Base-by-base conservation (phyloP, 1,139 yeast species). In the Pneumocystis murina region DNA sequence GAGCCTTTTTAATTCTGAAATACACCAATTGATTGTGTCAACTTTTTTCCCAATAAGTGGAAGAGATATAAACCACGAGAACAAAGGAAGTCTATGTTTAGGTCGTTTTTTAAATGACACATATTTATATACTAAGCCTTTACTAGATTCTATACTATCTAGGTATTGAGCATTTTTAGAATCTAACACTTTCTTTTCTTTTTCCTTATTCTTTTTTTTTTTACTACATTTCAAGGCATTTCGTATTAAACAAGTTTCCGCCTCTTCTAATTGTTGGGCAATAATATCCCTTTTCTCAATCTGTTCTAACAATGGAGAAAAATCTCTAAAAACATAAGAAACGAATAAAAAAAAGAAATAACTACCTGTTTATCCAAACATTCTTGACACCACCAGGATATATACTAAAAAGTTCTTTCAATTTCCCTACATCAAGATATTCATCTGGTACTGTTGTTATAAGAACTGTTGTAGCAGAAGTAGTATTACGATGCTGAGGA, bases 71-170 rank as follows among this genome's bases (percentile, higher is more conserved):
- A 76, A 38, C 60, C 60, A 58, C 12, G 60, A 30, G 30, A 58
- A 58, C n/a, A 58, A 38, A 38, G 60, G 60, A 20, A 38, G 78
- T 69, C 81, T 83, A 72, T 83, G 84, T 40, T 82, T 79, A 35
- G 97, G 97, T 67, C 94, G 79, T 73, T 90, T 87, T 70, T 84
- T 83, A 63, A 79, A 82, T 1, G 90, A 86, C 59, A 89, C 87
- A 72, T 86, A 88, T 17, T 58, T 39, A 20, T 60, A 39, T 12
- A 60, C 62, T 20, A 30, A 12, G 12, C 61, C 63, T 17, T 48
- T 62, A 35, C 54, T 61, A 12, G 33, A 35, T 38, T 69, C 35
- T 67, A 60, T 41, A 60, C n/a, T 68, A 28, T 70, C 68, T 4
- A 70, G 68, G 16, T 68, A 67, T 60, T 71, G 71, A 61, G 28